Base-by-base conservation (phyloP, 179 eudicot species). In the Amaranthus tricolor region DNA sequence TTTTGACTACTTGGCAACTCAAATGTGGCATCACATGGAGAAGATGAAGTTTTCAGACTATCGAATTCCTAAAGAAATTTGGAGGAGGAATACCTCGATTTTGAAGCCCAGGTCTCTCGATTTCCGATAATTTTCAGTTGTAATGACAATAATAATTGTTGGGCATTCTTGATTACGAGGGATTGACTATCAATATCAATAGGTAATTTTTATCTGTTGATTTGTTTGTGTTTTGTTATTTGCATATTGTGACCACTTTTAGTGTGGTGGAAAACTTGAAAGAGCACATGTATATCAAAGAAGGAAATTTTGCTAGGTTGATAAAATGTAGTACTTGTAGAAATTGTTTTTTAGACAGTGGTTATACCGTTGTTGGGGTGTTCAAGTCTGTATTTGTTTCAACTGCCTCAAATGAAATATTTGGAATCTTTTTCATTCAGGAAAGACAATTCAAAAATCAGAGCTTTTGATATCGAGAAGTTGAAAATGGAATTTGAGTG, bases 191-290 rank as follows among this genome's bases (percentile, higher is more conserved):
- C 6, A 20, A 50, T 48, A 53, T 66, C 0, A 3, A 8, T 13
- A 20, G 53, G 71, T 31, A 40, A 24, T 19, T 31, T n/a, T 6
- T 66, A 31, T 58, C 73, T 71, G 14, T 61, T n/a, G n/a, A 17
- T 45, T 15, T 61, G 47, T 31, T 55, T 52, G 55, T 59, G 72
- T 40, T 68, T 40, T 20, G 5, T 15, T 52, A 40, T 55, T 59
- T 83, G 72, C 92, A 96, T 98, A 90, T 93, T 64, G 88, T 93
- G 78, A 90, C 99, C 31, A 90, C 91, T 62, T 96, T 93, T 81
- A 93, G 99, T 75, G 96, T 96, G 24, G 98, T 93, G 82, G 98
- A 96, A 85, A 93, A 90, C 87, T 89, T 96, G 89, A 96, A 84
- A 85, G 99, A 91, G 84, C 98, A 89, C 81, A 88, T 90, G 77